phyloP scores from a whole-genome alignment of 495 filamentous ascomycete species.

The Penicillium ucsense region DNA sequence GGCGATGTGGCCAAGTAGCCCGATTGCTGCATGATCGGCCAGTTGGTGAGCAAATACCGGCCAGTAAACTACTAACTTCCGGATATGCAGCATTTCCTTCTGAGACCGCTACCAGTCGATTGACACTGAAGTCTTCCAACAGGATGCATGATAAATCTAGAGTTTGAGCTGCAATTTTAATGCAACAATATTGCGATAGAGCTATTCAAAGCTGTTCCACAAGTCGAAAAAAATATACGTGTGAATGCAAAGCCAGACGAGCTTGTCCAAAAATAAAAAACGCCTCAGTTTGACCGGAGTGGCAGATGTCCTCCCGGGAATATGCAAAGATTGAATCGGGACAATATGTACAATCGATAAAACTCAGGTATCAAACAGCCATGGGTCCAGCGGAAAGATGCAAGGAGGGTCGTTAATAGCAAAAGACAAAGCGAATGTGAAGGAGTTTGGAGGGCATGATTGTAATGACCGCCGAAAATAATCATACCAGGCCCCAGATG shows the following conservation, averaged over 20 bases:
- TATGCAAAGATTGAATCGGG: conserved; percentile 12
- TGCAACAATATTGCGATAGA: too few relatives aligned
- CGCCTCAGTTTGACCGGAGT: background rate
- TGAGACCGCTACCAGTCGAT: too few relatives aligned
- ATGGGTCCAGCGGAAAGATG: conserved; percentile 4
- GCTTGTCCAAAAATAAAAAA: background rate
- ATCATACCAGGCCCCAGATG: conserved; percentile 26
- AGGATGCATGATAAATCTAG: too few relatives aligned
- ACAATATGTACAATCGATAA: conserved; percentile 23
- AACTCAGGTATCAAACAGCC: conserved; percentile 3
- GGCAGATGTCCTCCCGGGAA: background rate
- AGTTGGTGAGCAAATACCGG: conserved; percentile 1
- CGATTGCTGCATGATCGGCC: conserved; percentile 9
- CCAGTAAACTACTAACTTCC: background rate
- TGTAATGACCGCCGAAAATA: conserved; percentile 17
- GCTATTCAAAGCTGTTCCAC: too few relatives aligned
- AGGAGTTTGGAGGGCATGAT: conserved; percentile 12
- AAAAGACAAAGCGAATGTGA: conserved; percentile 1
- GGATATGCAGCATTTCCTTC: too few relatives aligned
- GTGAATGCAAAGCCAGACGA: background rate
- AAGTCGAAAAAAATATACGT: too few relatives aligned
- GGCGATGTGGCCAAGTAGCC: conserved; percentile 33
- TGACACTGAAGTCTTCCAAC: too few relatives aligned
- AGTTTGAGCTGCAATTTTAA: too few relatives aligned
- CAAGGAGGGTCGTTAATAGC: conserved; percentile 10